Conservation (phyloP, 176 grass and related monocot species). For the Alopecurus myosuroides region DNA sequence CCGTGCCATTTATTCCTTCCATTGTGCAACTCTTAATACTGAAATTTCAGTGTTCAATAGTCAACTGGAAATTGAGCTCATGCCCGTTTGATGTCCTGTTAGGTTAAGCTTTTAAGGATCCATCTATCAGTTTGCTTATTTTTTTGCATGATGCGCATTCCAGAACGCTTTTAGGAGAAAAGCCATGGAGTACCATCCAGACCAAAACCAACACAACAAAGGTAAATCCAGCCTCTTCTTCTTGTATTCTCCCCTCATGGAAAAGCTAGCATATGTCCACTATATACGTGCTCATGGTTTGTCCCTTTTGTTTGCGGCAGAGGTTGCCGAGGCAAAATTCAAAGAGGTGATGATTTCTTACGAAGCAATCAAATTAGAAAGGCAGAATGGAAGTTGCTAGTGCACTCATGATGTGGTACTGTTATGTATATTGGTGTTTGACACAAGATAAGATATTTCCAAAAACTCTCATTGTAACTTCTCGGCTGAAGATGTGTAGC, state of each 20-base stretch:
- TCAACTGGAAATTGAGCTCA: not conserved
- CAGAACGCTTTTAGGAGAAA: slow-evolving; percentile 83
- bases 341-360: slow-evolving; percentile 82
- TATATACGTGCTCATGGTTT: not conserved
- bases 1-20: not conserved
- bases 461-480: not conserved
- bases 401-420: not conserved
- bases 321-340: slow-evolving; percentile 73
- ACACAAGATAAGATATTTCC: not conserved
- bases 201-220: slow-evolving; percentile 80
- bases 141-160: slow-evolving; percentile 23
- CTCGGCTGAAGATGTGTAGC: not conserved
- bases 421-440: slow-evolving; percentile 5
- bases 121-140: slow-evolving; percentile 6
- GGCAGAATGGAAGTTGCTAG: slow-evolving; percentile 50
- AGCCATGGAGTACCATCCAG: slow-evolving; percentile 86
- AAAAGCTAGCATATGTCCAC: slow-evolving; percentile 4
- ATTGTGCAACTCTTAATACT: not conserved
- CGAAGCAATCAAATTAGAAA: slow-evolving; percentile 77
- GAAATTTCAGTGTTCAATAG: not conserved
- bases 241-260: not conserved
- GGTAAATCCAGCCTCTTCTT: slow-evolving; percentile 22
- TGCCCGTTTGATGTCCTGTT: not conserved
- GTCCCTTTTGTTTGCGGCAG: slow-evolving; percentile 29
- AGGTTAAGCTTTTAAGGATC: not conserved